phyloP scores from a whole-genome alignment of 2,329 filamentous ascomycete genomes.

The Alternaria atra region DNA sequence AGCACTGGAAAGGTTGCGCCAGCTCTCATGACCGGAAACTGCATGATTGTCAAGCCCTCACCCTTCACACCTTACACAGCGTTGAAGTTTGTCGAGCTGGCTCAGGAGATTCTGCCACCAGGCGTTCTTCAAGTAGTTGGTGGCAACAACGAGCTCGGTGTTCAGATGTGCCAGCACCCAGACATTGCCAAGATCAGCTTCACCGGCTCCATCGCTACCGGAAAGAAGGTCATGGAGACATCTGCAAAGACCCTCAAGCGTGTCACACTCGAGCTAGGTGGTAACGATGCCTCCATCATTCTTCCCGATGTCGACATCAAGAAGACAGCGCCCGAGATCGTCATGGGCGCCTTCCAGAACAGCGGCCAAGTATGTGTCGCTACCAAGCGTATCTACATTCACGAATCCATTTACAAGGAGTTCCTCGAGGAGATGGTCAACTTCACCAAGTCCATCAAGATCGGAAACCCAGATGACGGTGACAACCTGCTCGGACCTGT shows the following conservation, averaged over 20 bases:
- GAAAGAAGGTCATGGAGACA: constrained; percentile 69
- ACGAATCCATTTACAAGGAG: constrained; percentile 51
- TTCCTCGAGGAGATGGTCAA: constrained; percentile 54
- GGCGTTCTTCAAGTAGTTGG: constrained; percentile 70
- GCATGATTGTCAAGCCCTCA: constrained; percentile 66
- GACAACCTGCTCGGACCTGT: constrained; percentile 66
- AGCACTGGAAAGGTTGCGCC: constrained; percentile 65
- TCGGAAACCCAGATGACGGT: constrained; percentile 52
- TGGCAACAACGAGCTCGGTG: constrained; percentile 69
- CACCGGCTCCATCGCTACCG: constrained; percentile 68
- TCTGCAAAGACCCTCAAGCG: constrained; percentile 67
- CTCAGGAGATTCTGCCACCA: constrained; percentile 65
- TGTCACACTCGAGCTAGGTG: constrained; percentile 68
- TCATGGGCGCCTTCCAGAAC: constrained; percentile 64
- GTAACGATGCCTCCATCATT: constrained; percentile 70
- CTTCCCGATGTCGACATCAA: constrained; percentile 66
- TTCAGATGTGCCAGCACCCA: constrained; percentile 66
- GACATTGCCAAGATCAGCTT: constrained; percentile 70
- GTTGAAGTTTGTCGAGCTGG: constrained; percentile 69
- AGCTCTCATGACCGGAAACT: constrained; percentile 65
- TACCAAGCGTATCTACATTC: constrained; percentile 51
- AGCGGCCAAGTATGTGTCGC: constrained; percentile 60
- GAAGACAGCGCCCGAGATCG: constrained; percentile 59
- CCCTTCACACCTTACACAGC: constrained; percentile 66
- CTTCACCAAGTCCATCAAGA: constrained; percentile 56